Evolutionary conservation across 805 yeast genomes (phyloP), one percentile per base, ranked within the genome.

Genomic region (Saturnispora diversa): DNA sequence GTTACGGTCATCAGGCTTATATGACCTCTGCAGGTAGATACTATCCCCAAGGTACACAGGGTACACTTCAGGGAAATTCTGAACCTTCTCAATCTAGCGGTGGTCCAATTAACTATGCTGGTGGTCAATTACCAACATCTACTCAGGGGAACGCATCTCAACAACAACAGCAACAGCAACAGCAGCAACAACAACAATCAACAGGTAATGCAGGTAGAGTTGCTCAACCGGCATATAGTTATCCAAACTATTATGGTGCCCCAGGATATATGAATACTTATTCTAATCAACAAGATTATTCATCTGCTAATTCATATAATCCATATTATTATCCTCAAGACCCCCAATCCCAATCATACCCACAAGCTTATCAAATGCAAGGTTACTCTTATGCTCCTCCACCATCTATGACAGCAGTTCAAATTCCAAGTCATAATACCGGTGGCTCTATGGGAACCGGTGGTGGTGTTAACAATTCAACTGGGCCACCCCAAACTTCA

Each of bases 181-280:
- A 20, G 19, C 44, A 38, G 31, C 25, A 23, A 13, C 44, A 35
- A 19, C 31, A 28, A 3, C 29, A 27, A 5, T 35, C 23, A 32
- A 9, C 31, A 17, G 11, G 55, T 48, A 42, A 39, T 40, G 10
- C 50, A 40, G 33, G 37, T 4, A 15, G 15, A 22, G 27, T 6
- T 3, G n/a, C 7, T 24, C 27, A 9, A 10, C 6, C 27, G 5
- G 27, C 11, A 6, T 30, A 30, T 30, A 23, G n/a, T 5, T 36
- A 36, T 22, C 39, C 39, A 10, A 19, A 19, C 11, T 36, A 36
- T 20, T 36, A 36, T 28, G 21, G 25, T 27, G 22, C 28, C 7
- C 11, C 31, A 4, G 39, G 32, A 5, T 36, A 36, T 19, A 19
- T 25, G 29, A n/a, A 23, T 20, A 15, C 28, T 20, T 34, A 34